Evolutionary conservation across 768 basidiomycete species (phyloP), one percentile per base, ranked within the genome.

Genomic region (Naganishia randhawae): DNA sequence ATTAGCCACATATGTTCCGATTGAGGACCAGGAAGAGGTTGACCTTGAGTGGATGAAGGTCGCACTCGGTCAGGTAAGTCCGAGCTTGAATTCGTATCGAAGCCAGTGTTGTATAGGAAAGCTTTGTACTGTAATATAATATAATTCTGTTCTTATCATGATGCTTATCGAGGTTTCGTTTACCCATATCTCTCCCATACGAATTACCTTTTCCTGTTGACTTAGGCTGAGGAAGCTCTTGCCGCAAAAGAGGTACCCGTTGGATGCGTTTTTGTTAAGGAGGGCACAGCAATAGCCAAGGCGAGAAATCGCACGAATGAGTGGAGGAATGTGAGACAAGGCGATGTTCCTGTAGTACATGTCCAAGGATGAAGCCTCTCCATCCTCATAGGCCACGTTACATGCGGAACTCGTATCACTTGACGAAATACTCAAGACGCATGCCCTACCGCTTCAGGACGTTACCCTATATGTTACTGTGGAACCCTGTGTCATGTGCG

Each of bases 401-500:
- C 96, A 99, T 75, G 95, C 96, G 41, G 96, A 99, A 80, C 86
- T 99, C 27, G 96, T 96, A 79, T 94, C 95, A 1, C 92, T 98
- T 73, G 92, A 96, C 76, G 83, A 84, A 73, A 91, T 99, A 72
- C 82, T 98, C 14, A 82, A 86, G 0, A 84, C 88, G 76, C 80
- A 81, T 41, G 31, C 16, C 16, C 25, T 66, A 37, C 77, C 80
- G 50, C 84, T 99, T 19, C 83, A 84, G 0, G 83, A 85, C 11
- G 94, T 91, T 25, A 90, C 86, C 2, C 86, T 98, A 32, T 99
- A 98, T 78, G 96, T 98, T 62, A 99, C 96, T 5, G 96, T 99
- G 63, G 95, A 99, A 80, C 96, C 95, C 0, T 99, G 96, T 80
- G 92, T 98, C 78, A 98, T 98, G 96, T 99, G 96, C 72, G 92